A percentile compares a stretch with the other conserved stretches of the same genome.
Conservation (phyloP, 2,329 filamentous ascomycete genomes). For the Allantophomopsis cytisporea region DNA sequence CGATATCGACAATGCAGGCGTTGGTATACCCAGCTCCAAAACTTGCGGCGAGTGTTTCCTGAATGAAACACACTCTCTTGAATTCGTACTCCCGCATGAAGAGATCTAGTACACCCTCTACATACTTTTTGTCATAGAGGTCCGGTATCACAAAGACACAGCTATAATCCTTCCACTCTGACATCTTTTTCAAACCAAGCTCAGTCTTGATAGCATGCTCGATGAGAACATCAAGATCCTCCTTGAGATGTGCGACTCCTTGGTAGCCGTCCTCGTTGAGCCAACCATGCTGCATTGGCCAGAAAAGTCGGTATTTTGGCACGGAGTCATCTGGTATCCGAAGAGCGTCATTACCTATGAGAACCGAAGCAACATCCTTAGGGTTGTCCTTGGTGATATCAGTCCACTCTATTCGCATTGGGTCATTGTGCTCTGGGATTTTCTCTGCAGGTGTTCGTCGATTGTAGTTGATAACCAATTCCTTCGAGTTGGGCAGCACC, state of each 20-base stretch:
- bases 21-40: constrained; percentile 93
- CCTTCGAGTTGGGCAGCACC: constrained; percentile 93
- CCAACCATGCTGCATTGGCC: constrained; percentile 78
- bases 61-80: constrained; percentile 79
- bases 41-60: constrained; percentile 87
- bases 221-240: constrained; percentile 78
- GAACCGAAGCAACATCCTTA: constrained; percentile 48
- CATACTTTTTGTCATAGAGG: constrained; percentile 87
- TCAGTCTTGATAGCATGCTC: constrained; percentile 81
- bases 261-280: constrained; percentile 84
- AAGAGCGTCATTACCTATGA: constrained; percentile 70
- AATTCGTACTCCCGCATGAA: constrained; percentile 86
- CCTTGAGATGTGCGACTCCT: constrained; percentile 65
- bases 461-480: constrained; percentile 91
- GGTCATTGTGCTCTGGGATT: constrained; percentile 91
- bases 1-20: constrained; percentile 90
- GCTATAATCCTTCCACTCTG: constrained; percentile 80
- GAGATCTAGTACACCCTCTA: constrained; percentile 72
- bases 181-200: constrained; percentile 62
- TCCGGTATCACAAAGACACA: constrained; percentile 97
- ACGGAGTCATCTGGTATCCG: constrained; percentile 81
- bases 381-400: constrained; percentile 56
- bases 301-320: constrained; percentile 83
- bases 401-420: constrained; percentile 90
- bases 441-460: constrained; percentile 69